Evolutionary conservation across 129 eudicot species (phyloP).

Genomic region (Tanacetum coccineum): DNA sequence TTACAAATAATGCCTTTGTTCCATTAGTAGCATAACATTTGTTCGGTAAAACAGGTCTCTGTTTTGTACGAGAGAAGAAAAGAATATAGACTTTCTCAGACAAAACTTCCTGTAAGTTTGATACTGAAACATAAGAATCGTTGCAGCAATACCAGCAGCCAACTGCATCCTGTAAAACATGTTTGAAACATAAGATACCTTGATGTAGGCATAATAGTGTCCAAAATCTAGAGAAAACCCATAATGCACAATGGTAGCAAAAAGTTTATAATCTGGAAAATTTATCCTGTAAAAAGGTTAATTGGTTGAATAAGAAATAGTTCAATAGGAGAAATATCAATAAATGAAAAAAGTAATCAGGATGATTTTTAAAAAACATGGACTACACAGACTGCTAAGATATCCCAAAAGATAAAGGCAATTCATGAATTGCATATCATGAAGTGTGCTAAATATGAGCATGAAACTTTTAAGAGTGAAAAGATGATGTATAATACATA

Average conservation of each 20-base stretch:
- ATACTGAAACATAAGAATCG: slow-evolving; percentile 71
- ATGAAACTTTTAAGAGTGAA: not conserved
- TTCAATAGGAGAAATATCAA: not conserved
- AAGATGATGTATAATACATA: not conserved
- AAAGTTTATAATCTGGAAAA: slow-evolving; percentile 79
- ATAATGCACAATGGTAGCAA: slow-evolving; percentile 91
- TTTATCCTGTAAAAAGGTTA: slow-evolving; percentile 57
- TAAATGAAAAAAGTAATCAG: no score
- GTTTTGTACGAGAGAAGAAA: no score
- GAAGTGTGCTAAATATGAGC: not conserved
- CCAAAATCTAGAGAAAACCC: slow-evolving; percentile 94
- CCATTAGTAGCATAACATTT: no score
- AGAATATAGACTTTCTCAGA: no score
- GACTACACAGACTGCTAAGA: not conserved
- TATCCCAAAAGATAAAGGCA: not conserved
- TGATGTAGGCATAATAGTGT: no score
- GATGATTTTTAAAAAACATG: not conserved
- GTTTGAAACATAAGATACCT: slow-evolving; percentile 27
- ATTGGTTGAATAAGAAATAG: slow-evolving; percentile 7
- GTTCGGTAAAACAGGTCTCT: no score
- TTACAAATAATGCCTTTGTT: no score
- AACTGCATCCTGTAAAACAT: slow-evolving; percentile 69
- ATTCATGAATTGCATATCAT: slow-evolving; percentile 9
- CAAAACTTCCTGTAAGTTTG: no score
- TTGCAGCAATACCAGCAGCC: slow-evolving; percentile 98